Conservation (phyloP, 192 early-diverging fungal species). For the Umbelopsis vinacea region DNA sequence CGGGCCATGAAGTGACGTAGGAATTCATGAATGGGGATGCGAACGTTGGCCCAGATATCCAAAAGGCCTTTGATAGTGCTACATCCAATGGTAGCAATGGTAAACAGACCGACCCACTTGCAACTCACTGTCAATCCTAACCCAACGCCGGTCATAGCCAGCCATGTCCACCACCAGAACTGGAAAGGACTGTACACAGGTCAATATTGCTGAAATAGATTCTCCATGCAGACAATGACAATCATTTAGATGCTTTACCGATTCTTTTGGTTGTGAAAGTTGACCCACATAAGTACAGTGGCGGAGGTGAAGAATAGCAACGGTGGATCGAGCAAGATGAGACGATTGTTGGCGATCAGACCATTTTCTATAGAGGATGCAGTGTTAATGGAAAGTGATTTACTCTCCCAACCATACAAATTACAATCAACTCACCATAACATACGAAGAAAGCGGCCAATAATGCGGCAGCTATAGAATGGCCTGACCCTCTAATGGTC, state of each 20-base stretch:
- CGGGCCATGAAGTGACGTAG: slow-evolving; percentile 83
- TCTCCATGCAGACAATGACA: neutral
- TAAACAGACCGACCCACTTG: slow-evolving; percentile 97
- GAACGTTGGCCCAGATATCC: slow-evolving; percentile 77
- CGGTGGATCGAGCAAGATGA: slow-evolving; percentile 92
- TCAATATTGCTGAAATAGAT: neutral
- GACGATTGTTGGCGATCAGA: slow-evolving; percentile 84
- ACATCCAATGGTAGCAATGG: slow-evolving; percentile 85
- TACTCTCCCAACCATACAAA: neutral
- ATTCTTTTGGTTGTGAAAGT: slow-evolving; percentile 72
- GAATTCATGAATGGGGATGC: slow-evolving; percentile 43
- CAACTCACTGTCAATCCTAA: slow-evolving; percentile 78
- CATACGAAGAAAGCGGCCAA: slow-evolving; percentile 82
- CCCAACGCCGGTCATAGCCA: slow-evolving; percentile 81
- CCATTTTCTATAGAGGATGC: slow-evolving; percentile 71
- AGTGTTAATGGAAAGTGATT: neutral
- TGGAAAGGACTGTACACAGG: slow-evolving; percentile 64
- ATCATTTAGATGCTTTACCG: slow-evolving; percentile 18
- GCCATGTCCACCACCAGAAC: slow-evolving; percentile 85
- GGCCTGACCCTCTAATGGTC: slow-evolving; percentile 80
- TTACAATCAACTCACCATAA: slow-evolving; percentile 63
- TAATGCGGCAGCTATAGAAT: slow-evolving; percentile 72
- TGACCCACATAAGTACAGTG: slow-evolving; percentile 84
- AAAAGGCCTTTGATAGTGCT: slow-evolving; percentile 88
- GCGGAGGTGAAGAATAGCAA: slow-evolving; percentile 86